Percentiles rank a stretch among this genome's conserved stretches.
phyloP scores from a whole-genome alignment of 2,329 filamentous ascomycete species.

The Epichloe festucae region DNA sequence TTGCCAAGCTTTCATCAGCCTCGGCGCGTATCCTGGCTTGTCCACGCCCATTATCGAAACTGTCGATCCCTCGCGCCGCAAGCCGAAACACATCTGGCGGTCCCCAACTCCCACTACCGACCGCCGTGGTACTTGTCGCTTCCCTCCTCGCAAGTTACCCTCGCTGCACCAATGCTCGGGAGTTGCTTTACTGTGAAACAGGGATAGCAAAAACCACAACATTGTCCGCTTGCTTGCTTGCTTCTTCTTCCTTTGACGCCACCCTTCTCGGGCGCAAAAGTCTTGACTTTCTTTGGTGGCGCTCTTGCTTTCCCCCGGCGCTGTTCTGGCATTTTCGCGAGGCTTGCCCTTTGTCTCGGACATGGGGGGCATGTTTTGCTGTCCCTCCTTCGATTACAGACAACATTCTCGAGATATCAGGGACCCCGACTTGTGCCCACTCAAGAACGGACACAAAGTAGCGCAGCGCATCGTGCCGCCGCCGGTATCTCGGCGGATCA shows the following conservation, averaged over 20 bases:
- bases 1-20: not conserved
- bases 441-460: not conserved
- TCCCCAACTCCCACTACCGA: not conserved
- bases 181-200: not conserved
- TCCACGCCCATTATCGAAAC: not conserved
- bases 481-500: not conserved
- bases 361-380: not conserved
- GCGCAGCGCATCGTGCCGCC: not conserved
- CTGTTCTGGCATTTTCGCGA: not conserved
- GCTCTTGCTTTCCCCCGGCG: not conserved
- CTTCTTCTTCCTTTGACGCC: not conserved
- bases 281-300: not conserved
- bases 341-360: not conserved
- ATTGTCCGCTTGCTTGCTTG: not conserved
- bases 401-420: not conserved
- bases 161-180: not conserved
- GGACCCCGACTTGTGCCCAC: not conserved
- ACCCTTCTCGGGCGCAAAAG: not conserved
- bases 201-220: not conserved
- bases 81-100: conserved; percentile 1
- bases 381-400: not conserved
- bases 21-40: not conserved
- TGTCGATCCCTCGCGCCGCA: not conserved
- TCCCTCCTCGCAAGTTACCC: not conserved
- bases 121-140: not conserved